Evolutionary conservation across 495 filamentous ascomycete genomes (phyloP), one percentile per base, ranked within the genome.

Genomic region (Bryoglossum gracile): DNA sequence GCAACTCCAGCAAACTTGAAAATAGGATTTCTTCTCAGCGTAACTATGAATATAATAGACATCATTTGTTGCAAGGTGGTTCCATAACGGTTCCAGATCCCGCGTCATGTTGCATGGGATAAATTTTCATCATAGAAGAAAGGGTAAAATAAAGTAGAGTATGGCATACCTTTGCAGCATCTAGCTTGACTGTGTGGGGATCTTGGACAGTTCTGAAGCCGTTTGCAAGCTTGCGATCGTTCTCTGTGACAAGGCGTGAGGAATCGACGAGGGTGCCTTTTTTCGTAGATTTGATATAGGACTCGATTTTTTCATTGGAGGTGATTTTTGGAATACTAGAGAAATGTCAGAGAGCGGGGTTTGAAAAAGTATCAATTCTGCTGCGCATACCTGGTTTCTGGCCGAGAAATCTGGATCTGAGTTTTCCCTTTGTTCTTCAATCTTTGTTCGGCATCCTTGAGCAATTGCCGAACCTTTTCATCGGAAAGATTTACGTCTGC

Each of bases 41-140:
- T 98, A 98, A 98, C 92, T 98, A 95, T 96, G 88, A 89, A 77
- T 72, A 77, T 72, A 73, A 68, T 64, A 65, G 65, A 60, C 38
- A 57, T 58, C 55, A 87, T 86, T 68, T 70, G 62, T 58, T 75
- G 80, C 78, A 81, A 80, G 75, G 68, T 70, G 73, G 73, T 65
- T 63, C 81, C 86, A 89, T 80, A 68, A 91, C 86, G 85, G 80
- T 76, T 74, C 72, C 76, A 68, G 55, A 70, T 66, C 73, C 80
- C 71, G 75, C 76, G 69, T 84, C 78, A 80, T 80, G 77, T 64
- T 65, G 58, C 60, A 72, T 74, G 67, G 75, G 72, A 73, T 70
- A 60, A 35, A 69, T 76, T 84, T 80, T 87, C 83, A 69, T 87
- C 84, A 86, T 81, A 40, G 53, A 69, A 73, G 50, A 45, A 46